Base-by-base conservation (phyloP, 257 asterid species). In the Striga asiatica region DNA sequence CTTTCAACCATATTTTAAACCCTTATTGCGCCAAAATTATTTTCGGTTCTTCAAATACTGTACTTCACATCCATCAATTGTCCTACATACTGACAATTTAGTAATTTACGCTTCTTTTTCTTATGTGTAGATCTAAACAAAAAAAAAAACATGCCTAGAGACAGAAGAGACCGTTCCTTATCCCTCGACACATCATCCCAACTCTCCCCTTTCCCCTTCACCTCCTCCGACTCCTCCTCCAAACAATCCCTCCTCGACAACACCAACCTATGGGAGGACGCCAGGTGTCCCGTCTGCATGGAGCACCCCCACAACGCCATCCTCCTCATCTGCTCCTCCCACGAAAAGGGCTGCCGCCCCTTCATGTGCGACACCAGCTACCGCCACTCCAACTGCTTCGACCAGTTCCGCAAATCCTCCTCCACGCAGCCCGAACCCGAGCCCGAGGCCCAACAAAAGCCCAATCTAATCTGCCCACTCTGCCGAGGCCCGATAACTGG, bases 281-380 rank as follows among this genome's bases (percentile, higher is more conserved):
- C 94, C 7, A 79, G 88, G n/a, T 89, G 97, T 54, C 94, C 97
- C 4, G 89, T 89, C 37, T 89, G 95, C 58, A 82, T 89, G 92
- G 97, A 89, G 41, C 93, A 89, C 69, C 97, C 97, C 2, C 97
- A 89, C 75, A 89, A 89, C 46, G 95, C 93, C 11, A 54, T 89
- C 54, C 77, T 89, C 59, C 97, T 89, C 13, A 4, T 85, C 45
- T 89, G 95, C 60, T 62, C 94, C 11, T 83, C 97, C 97, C 85
- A 34, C 46, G 46, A 38, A 8, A 82, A 85, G 50, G 97, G 94
- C 5, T 82, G 97, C 52, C 94, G 84, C 17, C 92, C 97, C 52
- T 89, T 69, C 68, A 85, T 89, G 94, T 85, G 97, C 60, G 95
- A 89, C 76, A 89, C 97, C n/a, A 89, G 95, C 67, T 81, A 85